Base-by-base conservation (phyloP, 164 flowering plant genomes). In the Magnolia changhungtana region DNA sequence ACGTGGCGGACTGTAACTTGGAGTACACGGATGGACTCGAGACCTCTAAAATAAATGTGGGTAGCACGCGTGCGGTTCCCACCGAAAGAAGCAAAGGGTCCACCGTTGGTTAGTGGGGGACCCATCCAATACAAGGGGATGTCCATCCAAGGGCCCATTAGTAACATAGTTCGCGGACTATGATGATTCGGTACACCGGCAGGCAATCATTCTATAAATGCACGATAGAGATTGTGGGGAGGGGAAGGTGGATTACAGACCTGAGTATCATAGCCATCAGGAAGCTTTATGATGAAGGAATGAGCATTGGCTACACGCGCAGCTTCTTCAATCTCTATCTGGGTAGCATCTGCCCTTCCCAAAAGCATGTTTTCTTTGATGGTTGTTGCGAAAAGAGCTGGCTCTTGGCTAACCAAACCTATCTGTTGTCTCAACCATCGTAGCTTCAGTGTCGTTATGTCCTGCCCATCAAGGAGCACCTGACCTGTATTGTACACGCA, bases 361-460 rank as follows among this genome's bases (percentile, higher is more conserved):
- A 94, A 77, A 2, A 94, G 90, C 78, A 96, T 89, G 85, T 96
- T 96, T 71, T 96, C 99, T 76, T 84, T 90, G 63, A 96, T 94
- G 80, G 90, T 89, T 78, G 99, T 92, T 6, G 99, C 99, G 78
- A 96, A 96, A 37, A 96, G 80, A 10, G 97, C 96, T 10, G 99
- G 99, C 75, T 96, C 99, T 85, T 96, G 99, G 85, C 99, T 94
- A 72, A 96, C 97, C 10, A 96, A 91, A 50, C 99, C 98, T 63
- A 96, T 91, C 79, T 96, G 98, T 82, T 96, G 92, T 83, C 99
- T 89, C 81, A 96, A 79, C 99, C 99, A 94, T 76, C 89, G 85
- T 75, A 96, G 80, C 82, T 88, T 90, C 77, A 96, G 75, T 55
- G 88, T 82, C 87, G 87, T 94, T 76, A 96, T 89, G 86, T 94